Conservation (phyloP, 306 rosid genomes). For the Urtica urens region DNA sequence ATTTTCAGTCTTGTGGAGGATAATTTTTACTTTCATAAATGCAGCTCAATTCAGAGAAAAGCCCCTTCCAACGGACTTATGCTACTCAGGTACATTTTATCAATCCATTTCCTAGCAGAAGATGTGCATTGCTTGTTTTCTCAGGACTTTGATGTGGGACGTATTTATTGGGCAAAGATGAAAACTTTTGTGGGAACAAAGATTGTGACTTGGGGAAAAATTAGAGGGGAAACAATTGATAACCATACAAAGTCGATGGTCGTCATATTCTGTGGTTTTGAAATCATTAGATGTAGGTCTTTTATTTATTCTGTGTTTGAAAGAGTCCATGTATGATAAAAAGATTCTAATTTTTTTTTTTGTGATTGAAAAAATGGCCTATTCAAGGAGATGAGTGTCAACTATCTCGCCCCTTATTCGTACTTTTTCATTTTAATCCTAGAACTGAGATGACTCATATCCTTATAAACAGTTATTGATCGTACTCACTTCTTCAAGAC, state of each 20-base stretch:
- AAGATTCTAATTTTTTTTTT: not conserved
- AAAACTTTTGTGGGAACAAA: too few species aligned
- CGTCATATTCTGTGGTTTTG: too few species aligned
- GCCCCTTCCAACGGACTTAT: constrained; percentile 97
- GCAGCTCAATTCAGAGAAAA: constrained; percentile 92
- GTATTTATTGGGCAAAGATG: too few species aligned
- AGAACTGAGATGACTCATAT: not conserved
- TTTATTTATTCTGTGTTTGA: not conserved
- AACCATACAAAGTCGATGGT: too few species aligned
- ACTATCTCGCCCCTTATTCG: not conserved
- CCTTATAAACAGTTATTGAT: not conserved
- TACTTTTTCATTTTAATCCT: not conserved
- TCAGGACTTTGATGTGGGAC: too few species aligned
- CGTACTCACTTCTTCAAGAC: not conserved
- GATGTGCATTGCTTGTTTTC: not conserved
- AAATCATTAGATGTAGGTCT: too few species aligned
- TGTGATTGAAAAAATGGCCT: not conserved
- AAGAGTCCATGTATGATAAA: not conserved
- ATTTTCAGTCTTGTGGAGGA: too few species aligned
- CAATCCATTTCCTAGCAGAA: not conserved
- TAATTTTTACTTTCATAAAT: too few species aligned
- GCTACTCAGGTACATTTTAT: constrained; percentile 68
- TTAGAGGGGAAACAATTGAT: too few species aligned
- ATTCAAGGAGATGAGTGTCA: not conserved
- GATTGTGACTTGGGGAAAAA: too few species aligned